Evolutionary conservation across 2,329 filamentous ascomycete genomes (phyloP).

Genomic region (Ilyonectria robusta): DNA sequence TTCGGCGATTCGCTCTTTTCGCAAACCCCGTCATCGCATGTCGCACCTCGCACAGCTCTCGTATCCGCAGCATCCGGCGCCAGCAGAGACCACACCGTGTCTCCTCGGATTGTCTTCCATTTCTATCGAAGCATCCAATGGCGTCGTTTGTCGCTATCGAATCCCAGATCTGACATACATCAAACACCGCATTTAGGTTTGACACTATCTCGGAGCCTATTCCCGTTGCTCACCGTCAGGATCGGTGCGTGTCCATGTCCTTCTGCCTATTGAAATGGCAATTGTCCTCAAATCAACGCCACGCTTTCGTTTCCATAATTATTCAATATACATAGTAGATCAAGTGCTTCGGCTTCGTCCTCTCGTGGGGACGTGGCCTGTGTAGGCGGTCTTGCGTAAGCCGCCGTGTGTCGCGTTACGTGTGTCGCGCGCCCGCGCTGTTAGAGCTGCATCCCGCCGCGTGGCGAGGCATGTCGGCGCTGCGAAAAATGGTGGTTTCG

Average conservation of each 20-base stretch:
- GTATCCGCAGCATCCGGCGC: slow-evolving; percentile 38
- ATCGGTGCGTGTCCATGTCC: slow-evolving; percentile 13
- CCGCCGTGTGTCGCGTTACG: slow-evolving; percentile 15
- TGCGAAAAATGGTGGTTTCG: neutral
- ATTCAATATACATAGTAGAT: slow-evolving; percentile 33
- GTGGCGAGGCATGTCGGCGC: slow-evolving; percentile 6
- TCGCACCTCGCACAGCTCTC: slow-evolving; percentile 21
- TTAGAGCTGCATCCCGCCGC: slow-evolving; percentile 12
- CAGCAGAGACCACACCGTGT: slow-evolving; percentile 20
- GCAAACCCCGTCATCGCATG: slow-evolving; percentile 6
- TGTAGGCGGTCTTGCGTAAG: slow-evolving; percentile 26
- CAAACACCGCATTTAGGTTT: slow-evolving; percentile 11
- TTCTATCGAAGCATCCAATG: slow-evolving; percentile 15
- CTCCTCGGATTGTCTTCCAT: neutral
- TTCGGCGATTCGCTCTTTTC: slow-evolving; percentile 25
- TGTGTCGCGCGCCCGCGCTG: slow-evolving; percentile 21
- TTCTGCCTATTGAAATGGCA: slow-evolving; percentile 12
- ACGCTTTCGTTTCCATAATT: slow-evolving; percentile 32
- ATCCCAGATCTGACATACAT: slow-evolving; percentile 22
- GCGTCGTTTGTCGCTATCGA: slow-evolving; percentile 10
- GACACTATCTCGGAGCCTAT: slow-evolving; percentile 5
- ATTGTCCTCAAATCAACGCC: slow-evolving; percentile 34
- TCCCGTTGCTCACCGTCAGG: neutral
- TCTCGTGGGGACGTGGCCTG: slow-evolving; percentile 8
- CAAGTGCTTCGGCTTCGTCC: slow-evolving; percentile 24